Conservation (phyloP, 495 filamentous ascomycete species). For the Hypoxylon fragiforme region DNA sequence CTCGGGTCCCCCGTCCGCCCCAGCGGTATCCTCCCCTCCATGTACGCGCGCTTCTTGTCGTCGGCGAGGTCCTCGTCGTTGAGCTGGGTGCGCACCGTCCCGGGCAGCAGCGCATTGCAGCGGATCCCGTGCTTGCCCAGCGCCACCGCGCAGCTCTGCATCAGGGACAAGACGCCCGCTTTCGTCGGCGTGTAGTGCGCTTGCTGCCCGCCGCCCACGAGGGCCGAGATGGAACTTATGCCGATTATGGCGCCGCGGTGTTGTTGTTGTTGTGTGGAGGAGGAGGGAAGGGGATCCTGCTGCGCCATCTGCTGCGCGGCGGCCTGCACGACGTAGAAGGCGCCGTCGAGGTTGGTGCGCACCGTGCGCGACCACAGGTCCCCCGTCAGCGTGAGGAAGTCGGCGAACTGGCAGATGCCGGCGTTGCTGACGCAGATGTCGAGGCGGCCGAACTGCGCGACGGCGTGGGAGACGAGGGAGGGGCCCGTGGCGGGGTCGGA, state of each 20-base stretch:
- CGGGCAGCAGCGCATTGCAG: slow-evolving; percentile 85
- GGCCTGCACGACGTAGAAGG: slow-evolving; percentile 83
- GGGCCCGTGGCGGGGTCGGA: slow-evolving; percentile 64
- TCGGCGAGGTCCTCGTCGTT: slow-evolving; percentile 80
- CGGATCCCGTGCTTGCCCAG: slow-evolving; percentile 75
- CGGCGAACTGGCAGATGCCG: slow-evolving; percentile 80
- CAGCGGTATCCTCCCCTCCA: slow-evolving; percentile 82
- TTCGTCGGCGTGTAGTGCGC: slow-evolving; percentile 93
- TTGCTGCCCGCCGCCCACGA: slow-evolving; percentile 80
- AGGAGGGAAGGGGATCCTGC: slow-evolving; percentile 43
- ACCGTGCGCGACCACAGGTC: slow-evolving; percentile 68
- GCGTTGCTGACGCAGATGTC: slow-evolving; percentile 90
- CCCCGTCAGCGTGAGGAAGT: slow-evolving; percentile 71
- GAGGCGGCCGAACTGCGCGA: slow-evolving; percentile 60
- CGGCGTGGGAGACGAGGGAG: slow-evolving; percentile 58
- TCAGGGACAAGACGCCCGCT: slow-evolving; percentile 78
- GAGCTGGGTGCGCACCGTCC: slow-evolving; percentile 82
- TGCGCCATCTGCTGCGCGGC: slow-evolving; percentile 78
- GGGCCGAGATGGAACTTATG: slow-evolving; percentile 78
- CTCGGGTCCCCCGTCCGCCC: slow-evolving; percentile 68
- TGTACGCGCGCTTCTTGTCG: slow-evolving; percentile 74
- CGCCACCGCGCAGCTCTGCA: slow-evolving; percentile 82
- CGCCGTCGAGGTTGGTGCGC: slow-evolving; percentile 79
- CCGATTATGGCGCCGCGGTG: slow-evolving; percentile 79
- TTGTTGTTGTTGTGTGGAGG: background rate